Conservation (phyloP, 1,139 yeast genomes). For the Keqinozyma sinolaborantium region DNA sequence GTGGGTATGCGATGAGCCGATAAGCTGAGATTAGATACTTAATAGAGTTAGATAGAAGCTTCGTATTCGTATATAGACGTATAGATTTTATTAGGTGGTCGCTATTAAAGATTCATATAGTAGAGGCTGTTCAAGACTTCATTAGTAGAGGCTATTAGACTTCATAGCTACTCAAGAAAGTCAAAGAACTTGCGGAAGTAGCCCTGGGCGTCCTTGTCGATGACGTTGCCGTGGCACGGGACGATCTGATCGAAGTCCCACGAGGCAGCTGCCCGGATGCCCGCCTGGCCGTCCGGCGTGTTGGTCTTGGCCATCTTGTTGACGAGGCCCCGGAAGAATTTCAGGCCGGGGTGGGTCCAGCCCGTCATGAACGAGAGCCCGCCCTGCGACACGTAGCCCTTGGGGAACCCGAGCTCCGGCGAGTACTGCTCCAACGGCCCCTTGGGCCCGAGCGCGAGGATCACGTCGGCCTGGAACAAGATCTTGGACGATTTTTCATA, state of each 20-base stretch:
- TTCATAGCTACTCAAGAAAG: no score
- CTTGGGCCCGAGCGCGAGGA: constrained; percentile 43
- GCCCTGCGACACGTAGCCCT: constrained; percentile 31
- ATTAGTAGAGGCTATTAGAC: no score
- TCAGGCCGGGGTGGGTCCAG: constrained; percentile 35
- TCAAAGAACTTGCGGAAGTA: constrained; percentile 18
- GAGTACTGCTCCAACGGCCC: constrained; percentile 28
- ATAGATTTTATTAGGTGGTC: no score
- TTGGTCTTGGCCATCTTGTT: constrained; percentile 20
- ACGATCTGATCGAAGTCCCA: constrained; percentile 52
- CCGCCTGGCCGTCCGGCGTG: constrained; percentile 15
- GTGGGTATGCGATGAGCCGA: no score
- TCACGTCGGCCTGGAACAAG: constrained; percentile 53
- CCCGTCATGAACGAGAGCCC: constrained; percentile 38
- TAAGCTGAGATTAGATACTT: no score
- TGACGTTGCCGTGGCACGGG: constrained; percentile 57
- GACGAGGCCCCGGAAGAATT: constrained; percentile 28
- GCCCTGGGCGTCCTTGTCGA: constrained; percentile 41
- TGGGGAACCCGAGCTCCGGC: constrained; percentile 41
- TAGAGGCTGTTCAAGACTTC: no score
- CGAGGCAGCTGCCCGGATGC: constrained; percentile 28
- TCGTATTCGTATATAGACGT: no score
- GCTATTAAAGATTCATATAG: no score
- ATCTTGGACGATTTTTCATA: constrained; percentile 44
- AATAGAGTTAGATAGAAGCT: no score